Percentiles rank a stretch among this genome's conserved stretches.
Evolutionary conservation across 225 moss, liverwort and hornwort species (phyloP).

Genomic region (Pleurozium schreberi): DNA sequence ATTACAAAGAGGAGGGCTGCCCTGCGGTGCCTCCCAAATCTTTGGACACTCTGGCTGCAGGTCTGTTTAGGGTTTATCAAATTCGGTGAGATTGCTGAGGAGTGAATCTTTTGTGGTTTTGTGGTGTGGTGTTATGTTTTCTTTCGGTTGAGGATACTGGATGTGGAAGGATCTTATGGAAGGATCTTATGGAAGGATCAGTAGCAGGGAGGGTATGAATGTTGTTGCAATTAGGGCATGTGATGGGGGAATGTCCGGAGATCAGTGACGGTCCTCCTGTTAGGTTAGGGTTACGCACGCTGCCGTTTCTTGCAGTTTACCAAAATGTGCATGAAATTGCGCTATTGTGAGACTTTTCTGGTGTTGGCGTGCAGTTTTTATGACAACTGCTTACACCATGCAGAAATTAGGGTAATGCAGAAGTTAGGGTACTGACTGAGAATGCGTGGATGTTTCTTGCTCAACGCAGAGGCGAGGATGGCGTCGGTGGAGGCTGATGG

Average conservation of each 20-base stretch:
- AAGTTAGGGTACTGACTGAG: background rate
- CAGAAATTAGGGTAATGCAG: background rate
- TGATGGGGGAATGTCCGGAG: background rate
- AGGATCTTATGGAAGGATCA: background rate
- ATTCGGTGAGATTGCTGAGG: background rate
- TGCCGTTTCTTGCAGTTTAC: background rate
- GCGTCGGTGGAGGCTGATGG: slow-evolving; percentile 15
- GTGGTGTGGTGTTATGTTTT: background rate
- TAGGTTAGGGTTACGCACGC: background rate
- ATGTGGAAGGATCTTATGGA: background rate
- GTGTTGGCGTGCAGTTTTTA: background rate
- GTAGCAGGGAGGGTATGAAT: background rate
- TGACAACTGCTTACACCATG: background rate
- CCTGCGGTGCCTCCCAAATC: background rate
- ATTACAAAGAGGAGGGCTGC: background rate
- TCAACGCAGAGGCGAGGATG: slow-evolving; percentile 26
- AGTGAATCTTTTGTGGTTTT: background rate
- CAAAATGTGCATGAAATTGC: background rate
- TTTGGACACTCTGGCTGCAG: slow-evolving; percentile 9
- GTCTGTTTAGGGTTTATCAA: background rate
- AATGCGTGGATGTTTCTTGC: background rate
- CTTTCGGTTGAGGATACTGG: background rate
- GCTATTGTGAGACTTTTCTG: background rate
- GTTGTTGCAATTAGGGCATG: background rate
- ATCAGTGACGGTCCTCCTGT: background rate